Percentiles rank a stretch among this genome's conserved stretches.
Evolutionary conservation across 139 green algal genomes (phyloP).

Genomic region (Eudorina sp.): DNA sequence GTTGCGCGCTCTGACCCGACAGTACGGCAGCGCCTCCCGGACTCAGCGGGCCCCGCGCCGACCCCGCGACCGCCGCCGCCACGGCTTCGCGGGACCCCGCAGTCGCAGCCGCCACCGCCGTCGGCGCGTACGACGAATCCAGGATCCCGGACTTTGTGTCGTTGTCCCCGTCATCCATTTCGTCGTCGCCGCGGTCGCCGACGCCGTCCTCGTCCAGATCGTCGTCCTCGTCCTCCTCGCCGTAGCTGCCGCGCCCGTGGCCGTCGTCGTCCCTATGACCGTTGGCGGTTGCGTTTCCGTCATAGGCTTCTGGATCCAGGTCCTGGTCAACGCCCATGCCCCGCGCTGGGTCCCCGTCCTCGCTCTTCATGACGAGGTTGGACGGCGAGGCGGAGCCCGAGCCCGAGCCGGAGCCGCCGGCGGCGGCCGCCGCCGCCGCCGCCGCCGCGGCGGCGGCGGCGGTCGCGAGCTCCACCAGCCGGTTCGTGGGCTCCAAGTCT

Average conservation of each 20-base stretch:
- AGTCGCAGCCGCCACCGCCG: background rate
- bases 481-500: background rate
- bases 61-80: background rate
- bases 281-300: background rate
- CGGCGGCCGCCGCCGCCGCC: background rate
- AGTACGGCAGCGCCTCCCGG: background rate
- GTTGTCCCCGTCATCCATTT: background rate
- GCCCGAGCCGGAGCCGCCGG: background rate
- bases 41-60: too few relatives aligned
- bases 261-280: background rate
- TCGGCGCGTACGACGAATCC: background rate
- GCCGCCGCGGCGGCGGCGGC: background rate
- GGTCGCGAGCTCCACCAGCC: background rate
- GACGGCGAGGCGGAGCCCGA: constrained; percentile 19
- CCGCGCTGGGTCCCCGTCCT: background rate
- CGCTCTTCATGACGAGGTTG: background rate
- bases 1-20: background rate
- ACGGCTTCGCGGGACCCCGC: background rate
- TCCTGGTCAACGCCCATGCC: background rate
- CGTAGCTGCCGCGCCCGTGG: background rate
- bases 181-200: background rate
- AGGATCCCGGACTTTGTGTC: background rate
- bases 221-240: background rate
- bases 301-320: background rate
- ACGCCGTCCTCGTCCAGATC: background rate